Evolutionary conservation across 495 filamentous ascomycete genomes (phyloP), one percentile per base, ranked within the genome.

Genomic region (Emericellopsis terricola): DNA sequence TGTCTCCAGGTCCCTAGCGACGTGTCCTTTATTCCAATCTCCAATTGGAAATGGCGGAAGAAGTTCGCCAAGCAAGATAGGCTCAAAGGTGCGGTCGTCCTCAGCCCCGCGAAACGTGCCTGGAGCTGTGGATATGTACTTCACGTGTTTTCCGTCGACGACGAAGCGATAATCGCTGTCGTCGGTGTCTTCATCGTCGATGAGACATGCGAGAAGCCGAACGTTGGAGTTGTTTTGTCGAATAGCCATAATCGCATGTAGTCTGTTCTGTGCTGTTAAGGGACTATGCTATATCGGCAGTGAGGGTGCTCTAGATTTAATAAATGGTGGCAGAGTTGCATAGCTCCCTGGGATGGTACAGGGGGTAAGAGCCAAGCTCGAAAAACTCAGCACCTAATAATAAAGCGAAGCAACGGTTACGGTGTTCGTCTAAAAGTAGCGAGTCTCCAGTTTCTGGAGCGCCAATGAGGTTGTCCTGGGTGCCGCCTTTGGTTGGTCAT

Each of bases 1-100:
- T 16, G 35, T 37, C 9, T 20, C 16, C 2, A 28, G 35, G 24
- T 37, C 24, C 23, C 15, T 29, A 15, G 35, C 26, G 8, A 37
- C 27, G 17, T 29, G 29, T 8, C 35, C 35, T 14, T 37, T 20
- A 15, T 37, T 37, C 35, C 35, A 37, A 30, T 37, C 26, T 10
- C 35, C 35, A 16, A 17, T 15, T 4, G 35, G 35, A 30, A 37
- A 29, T 15, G 24, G 26, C n/a, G 35, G 15, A 21, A 44, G 34
- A 15, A 29, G 28, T 18, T 43, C 19, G 20, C 31, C 20, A 32
- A 23, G 28, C 8, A 43, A 19, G 19, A 43, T 43, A 19, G 33
- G 16, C 18, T 34, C 33, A 19, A 34, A 17, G 31, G 32, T 29
- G 23, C 32, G 17, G 16, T 16, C 37, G 32, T 43, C 34, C 13